A percentile compares a stretch with the other conserved stretches of the same genome.
These are phyloP conservation scores for Solanum medicagineum DNA, from an alignment of 257 asterid species.

Conservation along the genomic window DNA sequence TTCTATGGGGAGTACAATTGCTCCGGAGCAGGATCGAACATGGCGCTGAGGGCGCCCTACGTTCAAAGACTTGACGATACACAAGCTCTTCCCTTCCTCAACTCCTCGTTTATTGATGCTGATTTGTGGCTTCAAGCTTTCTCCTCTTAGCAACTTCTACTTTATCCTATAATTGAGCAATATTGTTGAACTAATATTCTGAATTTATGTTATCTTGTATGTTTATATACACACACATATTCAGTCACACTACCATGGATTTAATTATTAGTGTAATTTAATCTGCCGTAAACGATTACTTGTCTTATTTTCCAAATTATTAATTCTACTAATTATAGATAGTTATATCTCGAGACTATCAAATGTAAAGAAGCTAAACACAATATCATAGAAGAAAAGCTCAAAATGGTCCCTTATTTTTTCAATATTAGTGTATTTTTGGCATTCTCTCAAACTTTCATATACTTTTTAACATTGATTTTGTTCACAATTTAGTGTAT, in stretches of 20 bases:
- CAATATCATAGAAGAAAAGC: too few species aligned
- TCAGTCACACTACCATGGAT: neutral
- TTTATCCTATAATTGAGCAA: neutral
- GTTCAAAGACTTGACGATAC: slow-evolving; percentile 64
- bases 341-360: too few species aligned
- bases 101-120: slow-evolving; percentile 55
- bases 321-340: too few species aligned
- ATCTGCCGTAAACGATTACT: neutral
- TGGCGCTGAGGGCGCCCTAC: slow-evolving; percentile 38
- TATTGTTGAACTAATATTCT: neutral
- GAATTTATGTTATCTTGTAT: neutral
- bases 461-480: too few species aligned
- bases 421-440: too few species aligned
- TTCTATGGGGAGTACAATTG: slow-evolving; percentile 90
- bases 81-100: slow-evolving; percentile 51
- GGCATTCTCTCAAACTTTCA: too few species aligned
- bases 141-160: neutral
- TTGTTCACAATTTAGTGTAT: too few species aligned
- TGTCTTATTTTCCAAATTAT: neutral
- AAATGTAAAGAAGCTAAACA: neutral
- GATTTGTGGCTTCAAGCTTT: slow-evolving; percentile 51
- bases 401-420: too few species aligned
- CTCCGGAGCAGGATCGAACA: slow-evolving; percentile 59
- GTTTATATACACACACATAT: neutral
- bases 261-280: neutral